Conservation (phyloP, 345 rosid genomes). For the Aethionema arabicum region DNA sequence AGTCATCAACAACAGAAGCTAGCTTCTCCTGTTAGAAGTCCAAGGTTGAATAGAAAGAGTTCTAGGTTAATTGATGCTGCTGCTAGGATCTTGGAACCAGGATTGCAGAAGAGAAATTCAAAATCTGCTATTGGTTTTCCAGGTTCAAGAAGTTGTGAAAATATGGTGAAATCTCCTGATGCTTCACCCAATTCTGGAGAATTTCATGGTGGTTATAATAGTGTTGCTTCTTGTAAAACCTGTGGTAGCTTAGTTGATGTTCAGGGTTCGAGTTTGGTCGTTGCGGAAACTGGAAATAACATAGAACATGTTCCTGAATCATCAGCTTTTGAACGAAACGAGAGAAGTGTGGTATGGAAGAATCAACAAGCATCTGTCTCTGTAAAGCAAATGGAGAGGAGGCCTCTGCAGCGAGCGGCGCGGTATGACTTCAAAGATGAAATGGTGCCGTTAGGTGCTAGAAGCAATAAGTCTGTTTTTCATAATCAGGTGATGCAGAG, state of each 20-base stretch:
- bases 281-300: conserved; percentile 29
- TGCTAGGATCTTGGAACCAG: conserved; percentile 81
- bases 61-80: conserved; percentile 87
- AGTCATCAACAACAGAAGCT: conserved; percentile 62
- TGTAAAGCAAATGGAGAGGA: conserved; percentile 31
- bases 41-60: conserved; percentile 49
- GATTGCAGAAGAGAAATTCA: conserved; percentile 62
- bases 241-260: conserved; percentile 65
- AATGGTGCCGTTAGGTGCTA: conserved; percentile 24
- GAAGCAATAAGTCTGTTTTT: conserved; percentile 33
- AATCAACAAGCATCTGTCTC: conserved; percentile 35
- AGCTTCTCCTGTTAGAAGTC: conserved; percentile 65
- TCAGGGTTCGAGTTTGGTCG: conserved; percentile 33
- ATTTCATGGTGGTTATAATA: conserved; percentile 30
- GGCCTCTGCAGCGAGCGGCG: conserved; percentile 32
- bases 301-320: conserved; percentile 22
- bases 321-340: conserved; percentile 26
- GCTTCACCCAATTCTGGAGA: conserved; percentile 34
- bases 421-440: conserved; percentile 40
- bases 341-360: conserved; percentile 39
- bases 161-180: conserved; percentile 31
- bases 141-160: conserved; percentile 35
- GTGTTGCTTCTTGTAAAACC: conserved; percentile 53
- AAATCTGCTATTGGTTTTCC: conserved; percentile 55
- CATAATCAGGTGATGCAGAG: conserved; percentile 39